Evolutionary conservation across 2,329 filamentous ascomycete genomes (phyloP).

Genomic region (Ophidiomyces ophidiicola): DNA sequence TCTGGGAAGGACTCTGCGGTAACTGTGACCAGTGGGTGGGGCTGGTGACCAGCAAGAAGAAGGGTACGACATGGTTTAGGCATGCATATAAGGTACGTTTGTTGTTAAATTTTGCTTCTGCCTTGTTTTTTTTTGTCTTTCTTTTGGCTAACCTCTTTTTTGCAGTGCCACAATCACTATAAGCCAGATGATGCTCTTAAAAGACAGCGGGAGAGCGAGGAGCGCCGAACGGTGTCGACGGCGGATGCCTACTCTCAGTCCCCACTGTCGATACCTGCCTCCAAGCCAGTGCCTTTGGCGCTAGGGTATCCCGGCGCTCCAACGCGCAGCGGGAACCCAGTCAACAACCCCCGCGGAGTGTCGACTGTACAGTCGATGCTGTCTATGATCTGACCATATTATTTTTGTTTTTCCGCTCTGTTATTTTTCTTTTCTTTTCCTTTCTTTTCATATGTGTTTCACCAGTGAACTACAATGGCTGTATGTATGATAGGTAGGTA

Average conservation of each 20-base stretch:
- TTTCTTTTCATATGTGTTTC: not conserved
- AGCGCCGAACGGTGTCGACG: conserved; percentile 28
- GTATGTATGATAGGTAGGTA: too few relatives aligned
- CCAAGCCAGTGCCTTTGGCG: not conserved
- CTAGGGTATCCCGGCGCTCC: not conserved
- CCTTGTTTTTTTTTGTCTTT: not conserved
- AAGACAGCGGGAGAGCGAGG: conserved; percentile 51
- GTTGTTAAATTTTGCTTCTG: not conserved
- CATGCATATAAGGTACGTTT: conserved; percentile 66
- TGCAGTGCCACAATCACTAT: conserved; percentile 48
- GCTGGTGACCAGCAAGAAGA: conserved; percentile 62
- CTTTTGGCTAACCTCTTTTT: not conserved
- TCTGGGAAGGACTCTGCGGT: conserved; percentile 30
- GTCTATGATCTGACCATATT: not conserved
- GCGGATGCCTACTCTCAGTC: conserved; percentile 7
- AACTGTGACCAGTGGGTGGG: conserved; percentile 26
- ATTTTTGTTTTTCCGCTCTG: not conserved
- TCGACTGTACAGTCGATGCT: conserved; percentile 1
- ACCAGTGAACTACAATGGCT: too few relatives aligned
- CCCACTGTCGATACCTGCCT: not conserved
- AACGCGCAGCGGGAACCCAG: not conserved
- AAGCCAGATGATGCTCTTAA: conserved; percentile 52
- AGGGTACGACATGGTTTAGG: conserved; percentile 83
- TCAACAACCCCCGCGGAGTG: not conserved
- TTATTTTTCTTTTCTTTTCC: not conserved